Base-by-base conservation (phyloP, 2,329 filamentous ascomycete species). In the Epichloe coenophiala region DNA sequence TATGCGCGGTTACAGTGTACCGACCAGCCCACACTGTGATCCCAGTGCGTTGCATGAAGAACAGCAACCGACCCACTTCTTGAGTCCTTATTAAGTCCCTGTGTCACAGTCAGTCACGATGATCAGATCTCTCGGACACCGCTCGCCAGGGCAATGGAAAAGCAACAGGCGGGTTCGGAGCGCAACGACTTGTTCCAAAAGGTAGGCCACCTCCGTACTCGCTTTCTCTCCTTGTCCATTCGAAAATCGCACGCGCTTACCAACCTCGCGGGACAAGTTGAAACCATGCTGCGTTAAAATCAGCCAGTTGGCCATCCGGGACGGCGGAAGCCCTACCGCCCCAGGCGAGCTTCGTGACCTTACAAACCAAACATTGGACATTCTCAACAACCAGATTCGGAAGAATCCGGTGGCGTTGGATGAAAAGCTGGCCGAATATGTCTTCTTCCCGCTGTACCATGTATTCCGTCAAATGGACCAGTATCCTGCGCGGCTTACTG, bases 361-460 rank as follows among this genome's bases (percentile, higher is more conserved):
- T 27, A 70, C 69, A 2, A 62, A 65, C 23, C 67, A 73, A 51
- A 63, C 82, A 3, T 65, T 72, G 33, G 55, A 56, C 21, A 63
- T 77, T n/a, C 65, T 82, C 4, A 61, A 71, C 43, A 61, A 63
- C 35, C 74, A 74, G 58, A 58, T 69, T 31, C 59, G 63, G 41
- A 60, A 59, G 23, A 72, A 79, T 55, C 64, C 71, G 3, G 63
- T 69, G 2, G 69, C 71, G 0, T 65, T 97, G 17, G 88, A 96
- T 63, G 76, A 83, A 48, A 91, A 89, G 63, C 71, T 97, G 17
- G 88, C 90, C 13, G 90, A 96, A 70, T 98, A 97, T 72, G 78
- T 86, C 61, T 97, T 97, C 71, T 95, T 96, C 55, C 93, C 93
- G 0, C 72, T 98, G 0, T 89, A 88, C 0, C 85, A 93, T 58